These are phyloP conservation scores for Karstenula rhodostoma DNA, from an alignment of 2,329 filamentous ascomycete genomes.

Conservation along the genomic window DNA sequence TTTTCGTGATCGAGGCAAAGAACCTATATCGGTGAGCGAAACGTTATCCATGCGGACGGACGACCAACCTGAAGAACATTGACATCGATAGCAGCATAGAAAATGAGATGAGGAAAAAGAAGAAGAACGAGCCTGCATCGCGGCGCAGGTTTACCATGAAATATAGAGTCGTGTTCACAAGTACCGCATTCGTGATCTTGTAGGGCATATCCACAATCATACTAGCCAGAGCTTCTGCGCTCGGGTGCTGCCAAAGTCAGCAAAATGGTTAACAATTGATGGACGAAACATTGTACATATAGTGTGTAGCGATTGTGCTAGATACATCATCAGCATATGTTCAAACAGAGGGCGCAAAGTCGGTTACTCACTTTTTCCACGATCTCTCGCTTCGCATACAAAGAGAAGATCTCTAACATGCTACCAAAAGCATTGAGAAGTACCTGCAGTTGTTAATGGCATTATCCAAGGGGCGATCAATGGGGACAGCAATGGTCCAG, in stretches of 20 bases:
- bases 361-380: conserved; percentile 78
- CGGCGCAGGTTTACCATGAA: conserved; percentile 86
- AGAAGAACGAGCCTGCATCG: conserved; percentile 80
- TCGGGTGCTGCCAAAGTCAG: conserved; percentile 67
- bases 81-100: conserved; percentile 78
- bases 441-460: conserved; percentile 76
- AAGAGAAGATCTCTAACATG: conserved; percentile 82
- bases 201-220: conserved; percentile 88
- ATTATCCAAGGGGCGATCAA: conserved; percentile 55
- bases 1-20: conserved; percentile 76
- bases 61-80: conserved; percentile 77
- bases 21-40: neutral
- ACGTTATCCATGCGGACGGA: neutral
- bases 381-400: conserved; percentile 88
- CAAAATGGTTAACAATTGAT: too few species aligned
- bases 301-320: conserved; percentile 80
- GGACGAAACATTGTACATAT: conserved; percentile 56
- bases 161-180: conserved; percentile 83
- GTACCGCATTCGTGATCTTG: conserved; percentile 74
- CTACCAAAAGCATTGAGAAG: conserved; percentile 85
- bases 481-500: neutral
- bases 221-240: conserved; percentile 84
- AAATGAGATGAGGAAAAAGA: conserved; percentile 81
- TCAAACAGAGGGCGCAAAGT: neutral
- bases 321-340: neutral